A percentile compares a stretch with the other conserved stretches of the same genome.
Conservation (phyloP, 768 basidiomycete species). For the Cyclocybe aegerita region DNA sequence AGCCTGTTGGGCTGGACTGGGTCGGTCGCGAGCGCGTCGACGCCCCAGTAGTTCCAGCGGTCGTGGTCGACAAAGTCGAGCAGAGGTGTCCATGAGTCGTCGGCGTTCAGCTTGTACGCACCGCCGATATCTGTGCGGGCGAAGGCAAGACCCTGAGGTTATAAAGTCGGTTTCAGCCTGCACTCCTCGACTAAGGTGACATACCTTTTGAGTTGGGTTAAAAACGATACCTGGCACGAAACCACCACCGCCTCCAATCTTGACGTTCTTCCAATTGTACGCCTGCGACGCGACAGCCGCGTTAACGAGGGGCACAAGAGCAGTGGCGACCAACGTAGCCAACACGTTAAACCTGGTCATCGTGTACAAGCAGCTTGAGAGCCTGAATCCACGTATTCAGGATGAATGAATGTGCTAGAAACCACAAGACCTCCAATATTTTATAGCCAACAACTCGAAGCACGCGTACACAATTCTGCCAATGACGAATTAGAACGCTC, state of each 20-base stretch:
- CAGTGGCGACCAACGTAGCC: constrained; percentile 26
- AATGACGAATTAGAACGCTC: background rate
- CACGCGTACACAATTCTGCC: background rate
- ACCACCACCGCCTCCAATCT: constrained; percentile 47
- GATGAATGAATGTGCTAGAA: background rate
- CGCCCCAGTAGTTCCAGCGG: constrained; percentile 61
- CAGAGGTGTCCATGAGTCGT: constrained; percentile 62
- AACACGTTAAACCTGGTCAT: constrained; percentile 34
- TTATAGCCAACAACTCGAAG: background rate
- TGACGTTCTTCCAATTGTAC: constrained; percentile 66
- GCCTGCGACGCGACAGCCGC: constrained; percentile 43
- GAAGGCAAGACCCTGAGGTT: constrained; percentile 51
- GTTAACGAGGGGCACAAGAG: constrained; percentile 25
- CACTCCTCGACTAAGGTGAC: background rate
- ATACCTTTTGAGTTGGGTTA: constrained; percentile 50
- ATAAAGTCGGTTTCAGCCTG: background rate
- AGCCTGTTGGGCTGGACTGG: constrained; percentile 55
- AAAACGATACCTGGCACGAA: constrained; percentile 62
- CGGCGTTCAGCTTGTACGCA: constrained; percentile 59
- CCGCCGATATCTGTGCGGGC: constrained; percentile 72
- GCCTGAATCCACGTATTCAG: background rate
- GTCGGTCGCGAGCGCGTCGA: constrained; percentile 63
- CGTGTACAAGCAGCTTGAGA: constrained; percentile 2
- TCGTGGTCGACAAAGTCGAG: constrained; percentile 51
- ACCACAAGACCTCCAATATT: background rate